Evolutionary conservation across 176 grass and related monocot genomes (phyloP), one percentile per base, ranked within the genome.

Genomic region (Juncus inflexus): DNA sequence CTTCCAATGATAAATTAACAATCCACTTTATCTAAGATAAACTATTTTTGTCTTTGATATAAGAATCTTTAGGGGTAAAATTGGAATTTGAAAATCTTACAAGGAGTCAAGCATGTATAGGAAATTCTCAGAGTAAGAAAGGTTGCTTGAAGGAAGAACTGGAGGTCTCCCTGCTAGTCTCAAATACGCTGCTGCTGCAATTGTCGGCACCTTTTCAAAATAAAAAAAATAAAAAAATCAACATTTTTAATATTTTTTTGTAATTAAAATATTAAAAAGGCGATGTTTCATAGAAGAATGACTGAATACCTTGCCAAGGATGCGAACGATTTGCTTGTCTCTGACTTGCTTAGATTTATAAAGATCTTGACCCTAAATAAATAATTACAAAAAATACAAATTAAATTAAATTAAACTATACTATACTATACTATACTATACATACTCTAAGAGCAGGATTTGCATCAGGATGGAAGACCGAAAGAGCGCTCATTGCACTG

Each of bases 51-150:
- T 28, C 19, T 28, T 28, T 28, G 19, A 28, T 28, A 28, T 28
- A 28, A 28, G 19, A 28, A 28, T 28, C 19, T 28, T 28, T 28
- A 28, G 2, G 43, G 9, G 42, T 52, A 67, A 16, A 69, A 40
- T 54, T 71, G 42, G 14, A 38, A 77, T 38, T 4, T 19, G 15
- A 60, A 3, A 9, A 53, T 77, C 85, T 89, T 99, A 99, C 94
- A 99, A 55, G 16, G 94, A 99, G 45, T 99, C 94, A 43, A 99
- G 72, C 94, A 92, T 92, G 77, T 86, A 92, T 54, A 99, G 77
- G 68, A 92, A 99, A 58, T 92, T 99, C 65, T 99, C 94, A 4
- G 94, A 99, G 58, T 90, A 99, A 79, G 94, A 99, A 42, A 99
- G 83, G 69, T 59, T 84, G 77, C 63, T 86, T 43, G 88, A 92